Evolutionary conservation across 805 yeast species (phyloP).

Genomic region (Ascoidea asiatica): DNA sequence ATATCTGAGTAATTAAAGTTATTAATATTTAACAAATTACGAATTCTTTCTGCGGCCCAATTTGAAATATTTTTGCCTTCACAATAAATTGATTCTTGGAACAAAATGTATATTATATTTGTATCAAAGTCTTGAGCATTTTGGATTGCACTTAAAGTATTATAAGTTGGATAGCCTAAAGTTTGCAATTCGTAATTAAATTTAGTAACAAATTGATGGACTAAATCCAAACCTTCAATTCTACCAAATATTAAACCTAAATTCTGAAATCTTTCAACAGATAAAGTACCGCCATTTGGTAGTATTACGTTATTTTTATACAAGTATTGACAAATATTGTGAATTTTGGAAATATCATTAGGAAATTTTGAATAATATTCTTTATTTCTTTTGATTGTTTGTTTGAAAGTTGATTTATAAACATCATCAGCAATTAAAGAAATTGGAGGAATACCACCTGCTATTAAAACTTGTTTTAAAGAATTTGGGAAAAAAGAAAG

Average conservation of each 20-base stretch:
- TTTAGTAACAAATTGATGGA: slow-evolving; percentile 31
- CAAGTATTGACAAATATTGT: slow-evolving; percentile 23
- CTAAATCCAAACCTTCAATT: slow-evolving; percentile 31
- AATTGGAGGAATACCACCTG: slow-evolving; percentile 51
- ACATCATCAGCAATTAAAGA: slow-evolving; percentile 30
- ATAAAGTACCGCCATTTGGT: slow-evolving; percentile 37
- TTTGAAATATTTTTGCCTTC: slow-evolving; percentile 26
- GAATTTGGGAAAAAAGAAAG: slow-evolving; percentile 28
- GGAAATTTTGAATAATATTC: slow-evolving; percentile 37
- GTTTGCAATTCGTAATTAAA: slow-evolving; percentile 24
- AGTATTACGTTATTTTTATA: slow-evolving; percentile 17
- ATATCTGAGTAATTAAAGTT: slow-evolving; percentile 14
- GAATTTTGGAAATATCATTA: slow-evolving; percentile 26
- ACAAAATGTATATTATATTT: slow-evolving; percentile 37
- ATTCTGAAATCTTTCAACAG: slow-evolving; percentile 39
- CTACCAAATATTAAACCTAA: slow-evolving; percentile 39
- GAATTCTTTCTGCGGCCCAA: slow-evolving; percentile 36
- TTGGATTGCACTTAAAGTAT: slow-evolving; percentile 21
- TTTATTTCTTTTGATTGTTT: slow-evolving; percentile 32
- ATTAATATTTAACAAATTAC: slow-evolving; percentile 14
- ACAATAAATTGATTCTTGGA: slow-evolving; percentile 46
- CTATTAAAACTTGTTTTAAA: slow-evolving; percentile 29
- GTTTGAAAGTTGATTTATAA: slow-evolving; percentile 30
- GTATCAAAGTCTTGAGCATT: slow-evolving; percentile 32
- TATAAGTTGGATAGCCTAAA: slow-evolving; percentile 24